A percentile compares a stretch with the other conserved stretches of the same genome.
Conservation (phyloP, 2,329 filamentous ascomycete genomes). For the Penicillium sp. region DNA sequence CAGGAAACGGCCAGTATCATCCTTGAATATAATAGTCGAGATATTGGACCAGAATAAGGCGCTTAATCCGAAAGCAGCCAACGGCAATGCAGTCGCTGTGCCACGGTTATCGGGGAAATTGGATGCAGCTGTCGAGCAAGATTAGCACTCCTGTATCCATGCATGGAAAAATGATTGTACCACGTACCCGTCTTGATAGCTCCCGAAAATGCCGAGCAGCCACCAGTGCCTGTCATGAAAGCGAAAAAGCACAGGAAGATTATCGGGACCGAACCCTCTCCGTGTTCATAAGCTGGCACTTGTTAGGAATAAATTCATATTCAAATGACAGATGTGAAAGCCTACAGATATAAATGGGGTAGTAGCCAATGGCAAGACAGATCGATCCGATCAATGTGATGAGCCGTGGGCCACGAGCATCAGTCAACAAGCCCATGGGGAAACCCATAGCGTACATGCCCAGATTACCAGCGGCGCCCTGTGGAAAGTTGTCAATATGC, state of each 20-base stretch:
- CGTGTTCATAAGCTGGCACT: conserved; percentile 70
- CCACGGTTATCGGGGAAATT: conserved; percentile 92
- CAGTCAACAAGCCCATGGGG: conserved; percentile 85
- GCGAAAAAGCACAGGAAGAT: conserved; percentile 76
- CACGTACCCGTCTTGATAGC: conserved; percentile 73
- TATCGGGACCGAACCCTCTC: conserved; percentile 61
- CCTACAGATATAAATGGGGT: conserved; percentile 70
- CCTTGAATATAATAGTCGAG: conserved; percentile 77
- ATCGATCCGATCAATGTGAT: conserved; percentile 76
- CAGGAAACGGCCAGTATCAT: conserved; percentile 80
- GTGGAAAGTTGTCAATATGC: conserved; percentile 35
- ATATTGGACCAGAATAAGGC: conserved; percentile 93
- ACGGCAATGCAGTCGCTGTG: conserved; percentile 89
- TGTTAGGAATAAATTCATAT: conserved; percentile 6
- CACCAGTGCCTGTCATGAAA: conserved; percentile 83
- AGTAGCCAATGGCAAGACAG: conserved; percentile 78
- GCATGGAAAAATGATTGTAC: no score
- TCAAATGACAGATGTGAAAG: neutral
- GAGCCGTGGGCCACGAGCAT: conserved; percentile 77
- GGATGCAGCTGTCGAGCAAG: conserved; percentile 65
- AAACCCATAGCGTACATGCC: conserved; percentile 94
- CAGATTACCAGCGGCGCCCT: conserved; percentile 64
- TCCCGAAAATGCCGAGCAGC: conserved; percentile 87
- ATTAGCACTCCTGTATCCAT: no score
- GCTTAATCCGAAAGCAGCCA: conserved; percentile 91